Percentiles rank a stretch among this genome's conserved stretches.
Conservation (phyloP, 805 yeast genomes). For the Candida chauliodis region DNA sequence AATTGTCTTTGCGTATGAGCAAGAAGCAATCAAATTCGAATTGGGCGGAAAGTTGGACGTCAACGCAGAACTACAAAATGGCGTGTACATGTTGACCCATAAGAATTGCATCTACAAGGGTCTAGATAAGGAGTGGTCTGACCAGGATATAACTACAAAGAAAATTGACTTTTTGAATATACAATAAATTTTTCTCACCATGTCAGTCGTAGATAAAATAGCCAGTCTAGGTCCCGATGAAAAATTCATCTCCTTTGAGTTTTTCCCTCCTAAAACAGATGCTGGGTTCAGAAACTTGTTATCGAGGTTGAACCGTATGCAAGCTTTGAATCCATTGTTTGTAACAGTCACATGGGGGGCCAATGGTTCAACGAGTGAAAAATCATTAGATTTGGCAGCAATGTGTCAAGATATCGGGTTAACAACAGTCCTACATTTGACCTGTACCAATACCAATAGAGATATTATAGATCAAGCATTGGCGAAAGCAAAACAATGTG, state of each 20-base stretch:
- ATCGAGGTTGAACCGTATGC: conserved; percentile 86
- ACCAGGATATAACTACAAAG: no score
- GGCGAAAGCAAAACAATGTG: conserved; percentile 63
- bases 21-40: conserved; percentile 38
- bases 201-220: conserved; percentile 50
- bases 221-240: conserved; percentile 45
- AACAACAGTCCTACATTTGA: conserved; percentile 92
- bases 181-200: no score
- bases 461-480: conserved; percentile 77
- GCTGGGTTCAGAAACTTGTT: conserved; percentile 79
- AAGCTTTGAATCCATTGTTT: conserved; percentile 81
- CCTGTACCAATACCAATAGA: conserved; percentile 90
- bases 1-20: conserved; percentile 55
- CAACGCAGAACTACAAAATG: conserved; percentile 45
- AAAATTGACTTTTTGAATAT: conserved; percentile 36
- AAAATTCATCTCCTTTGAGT: conserved; percentile 81
- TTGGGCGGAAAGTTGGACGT: conserved; percentile 60
- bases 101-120: conserved; percentile 32
- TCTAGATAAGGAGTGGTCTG: conserved; percentile 19
- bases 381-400: conserved; percentile 78
- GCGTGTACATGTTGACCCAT: conserved; percentile 38
- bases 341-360: conserved; percentile 99
- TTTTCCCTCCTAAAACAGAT: conserved; percentile 96
- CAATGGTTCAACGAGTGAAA: conserved; percentile 89
- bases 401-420: conserved; percentile 75